Evolutionary conservation across 2,329 filamentous ascomycete genomes (phyloP), one percentile per base, ranked within the genome.

Genomic region (Fusarium illudens): DNA sequence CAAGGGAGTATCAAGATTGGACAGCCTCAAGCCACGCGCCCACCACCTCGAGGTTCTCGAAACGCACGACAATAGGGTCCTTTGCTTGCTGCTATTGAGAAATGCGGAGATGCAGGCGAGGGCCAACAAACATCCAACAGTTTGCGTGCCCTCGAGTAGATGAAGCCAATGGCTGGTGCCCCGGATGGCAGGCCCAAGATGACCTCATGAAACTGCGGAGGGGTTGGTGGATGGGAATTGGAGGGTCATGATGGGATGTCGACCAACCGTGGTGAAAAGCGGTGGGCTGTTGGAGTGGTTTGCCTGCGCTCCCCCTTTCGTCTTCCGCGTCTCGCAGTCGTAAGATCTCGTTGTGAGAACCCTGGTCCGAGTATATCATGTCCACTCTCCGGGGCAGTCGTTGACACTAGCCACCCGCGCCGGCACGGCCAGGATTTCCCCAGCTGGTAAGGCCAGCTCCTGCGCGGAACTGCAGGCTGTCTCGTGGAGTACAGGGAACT

Each of bases 381-480:
- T 33, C 44, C 46, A 22, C 44, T 53, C 49, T 52, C 58, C 51
- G 53, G 62, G 60, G 32, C 42, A 17, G 44, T 36, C n/a, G 42
- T 46, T 51, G 49, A 51, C 54, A 44, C 60, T 62, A 30, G 44
- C 42, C 64, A 65, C 62, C 68, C 60, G 56, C 64, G 62, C 70
- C 56, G 58, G 51, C 59, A 67, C 62, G 57, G 64, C 37, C 59
- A 66, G 49, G 52, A 60, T 52, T 64, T 67, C 62, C 60, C 60
- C 62, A 68, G 62, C 58, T 52, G 57, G 61, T 58, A 66, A 68
- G 60, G 53, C 39, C 60, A 51, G 36, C 30, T 64, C 53, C 55
- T 60, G 48, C 33, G 53, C 52, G 64, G 54, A 68, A 60, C 56
- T 67, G 49, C 48, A 67, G 37, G 39, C 37, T 60, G 53, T 59